Evolutionary conservation across 257 asterid species (phyloP), one percentile per base, ranked within the genome.

Genomic region (Leonotis leonurus): DNA sequence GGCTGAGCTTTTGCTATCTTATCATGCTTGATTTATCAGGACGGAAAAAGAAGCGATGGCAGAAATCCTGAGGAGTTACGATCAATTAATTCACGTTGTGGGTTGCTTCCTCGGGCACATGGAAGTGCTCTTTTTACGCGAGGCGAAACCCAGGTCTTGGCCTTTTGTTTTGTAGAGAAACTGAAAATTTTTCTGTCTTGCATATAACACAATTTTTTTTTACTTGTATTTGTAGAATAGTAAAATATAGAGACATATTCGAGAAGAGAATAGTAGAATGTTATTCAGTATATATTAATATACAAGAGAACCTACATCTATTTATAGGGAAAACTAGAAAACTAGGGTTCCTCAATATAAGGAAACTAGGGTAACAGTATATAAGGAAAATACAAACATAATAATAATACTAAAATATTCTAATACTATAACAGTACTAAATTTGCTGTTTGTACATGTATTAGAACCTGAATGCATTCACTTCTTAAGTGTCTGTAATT

Each of bases 81-180:
- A 52, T 70, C 64, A 21, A 92, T 92, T 51, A 85, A 59, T 67
- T 87, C 99, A 54, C 62, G 82, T 44, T 89, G 99, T 78, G 95
- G 97, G 26, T 73, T 86, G 67, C 97, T 92, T 76, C 99, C 97
- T 20, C 83, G 99, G 73, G 97, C 89, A 75, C 99, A 92, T 79
- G 99, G 99, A 74, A 92, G 97, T 81, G 96, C 96, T 57, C 88
- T 92, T 75, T 92, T 92, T 67, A 89, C 99, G 52, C 97, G 99
- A 43, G 99, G 99, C 6, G 99, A 92, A 81, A 92, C 99, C 68
- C 97, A 91, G 96, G 98, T 90, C 32, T 54, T 71, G 48, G 45
- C 57, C 54, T 64, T 56, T 33, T 68, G 45, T 33, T 72, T 73
- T 46, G 50, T 64, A 51, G 58, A 60, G 64, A 48, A 68, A 64